phyloP scores from a whole-genome alignment of 2,329 filamentous ascomycete species.

The Dothideomycetes sp. region DNA sequence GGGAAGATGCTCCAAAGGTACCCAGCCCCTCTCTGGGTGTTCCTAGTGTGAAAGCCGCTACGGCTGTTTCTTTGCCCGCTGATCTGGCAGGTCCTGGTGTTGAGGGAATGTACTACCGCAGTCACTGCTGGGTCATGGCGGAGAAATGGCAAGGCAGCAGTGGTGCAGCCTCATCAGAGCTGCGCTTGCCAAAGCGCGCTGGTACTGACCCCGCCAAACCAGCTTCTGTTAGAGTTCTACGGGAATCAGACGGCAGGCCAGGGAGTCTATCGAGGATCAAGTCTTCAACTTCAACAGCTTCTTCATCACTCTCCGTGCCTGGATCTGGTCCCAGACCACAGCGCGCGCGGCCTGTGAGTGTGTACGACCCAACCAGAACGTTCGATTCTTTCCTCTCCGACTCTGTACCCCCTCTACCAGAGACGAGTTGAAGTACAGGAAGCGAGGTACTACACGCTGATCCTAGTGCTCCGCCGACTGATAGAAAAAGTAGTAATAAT shows the following conservation, averaged over 20 bases:
- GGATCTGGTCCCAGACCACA: conserved; percentile 21
- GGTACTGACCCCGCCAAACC: no score
- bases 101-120: conserved; percentile 56
- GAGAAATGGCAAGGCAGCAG: conserved; percentile 46
- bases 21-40: conserved; percentile 50
- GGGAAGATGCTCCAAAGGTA: conserved; percentile 42
- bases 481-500: no score
- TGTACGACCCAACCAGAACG: conserved; percentile 30
- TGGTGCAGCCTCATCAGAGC: conserved; percentile 18
- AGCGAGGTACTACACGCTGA: no score
- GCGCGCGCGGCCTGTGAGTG: conserved; percentile 17
- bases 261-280: no score
- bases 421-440: no score
- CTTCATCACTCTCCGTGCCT: conserved; percentile 33
- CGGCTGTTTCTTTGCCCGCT: conserved; percentile 49
- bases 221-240: not conserved
- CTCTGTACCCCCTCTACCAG: conserved; percentile 1
- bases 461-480: no score
- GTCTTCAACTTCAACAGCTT: no score
- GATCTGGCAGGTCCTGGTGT: conserved; percentile 56
- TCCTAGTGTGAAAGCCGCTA: conserved; percentile 58
- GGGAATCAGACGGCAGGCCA: not conserved
- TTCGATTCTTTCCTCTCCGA: conserved; percentile 37
- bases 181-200: conserved; percentile 17
- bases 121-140: conserved; percentile 58